These are phyloP conservation scores for Chenopodium berlandieri DNA, from an alignment of 148 eudicot genomes.

Conservation along the genomic window DNA sequence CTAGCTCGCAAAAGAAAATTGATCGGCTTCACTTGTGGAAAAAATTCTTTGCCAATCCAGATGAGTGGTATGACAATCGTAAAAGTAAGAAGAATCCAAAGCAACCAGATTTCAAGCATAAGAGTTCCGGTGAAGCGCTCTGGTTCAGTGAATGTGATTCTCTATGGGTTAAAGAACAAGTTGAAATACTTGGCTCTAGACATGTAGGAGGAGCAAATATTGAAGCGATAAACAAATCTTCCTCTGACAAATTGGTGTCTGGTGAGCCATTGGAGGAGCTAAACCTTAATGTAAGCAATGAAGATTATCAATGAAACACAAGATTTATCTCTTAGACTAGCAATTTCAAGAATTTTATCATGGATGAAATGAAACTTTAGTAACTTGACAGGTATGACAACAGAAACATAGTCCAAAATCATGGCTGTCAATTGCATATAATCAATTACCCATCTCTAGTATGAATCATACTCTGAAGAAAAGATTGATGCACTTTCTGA, in stretches of 20 bases:
- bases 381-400: background rate
- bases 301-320: no score
- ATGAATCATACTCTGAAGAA: background rate
- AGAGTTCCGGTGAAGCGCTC: slow-evolving; percentile 61
- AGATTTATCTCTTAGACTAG: no score
- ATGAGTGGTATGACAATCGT: slow-evolving; percentile 63
- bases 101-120: slow-evolving; percentile 58
- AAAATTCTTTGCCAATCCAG: slow-evolving; percentile 57
- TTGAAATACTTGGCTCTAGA: background rate
- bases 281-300: no score
- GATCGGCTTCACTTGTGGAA: slow-evolving; percentile 61
- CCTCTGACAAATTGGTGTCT: background rate
- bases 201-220: background rate
- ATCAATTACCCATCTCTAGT: background rate
- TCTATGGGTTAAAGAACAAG: background rate
- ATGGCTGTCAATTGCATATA: background rate
- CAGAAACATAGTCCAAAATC: background rate
- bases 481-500: background rate
- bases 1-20: slow-evolving; percentile 29
- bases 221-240: background rate
- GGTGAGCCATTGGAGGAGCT: background rate
- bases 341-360: no score
- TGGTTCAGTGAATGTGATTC: slow-evolving; percentile 38
- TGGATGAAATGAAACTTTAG: no score
- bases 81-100: slow-evolving; percentile 40